Conservation (phyloP, 2,329 filamentous ascomycete genomes). For the Colletotrichum sp. region DNA sequence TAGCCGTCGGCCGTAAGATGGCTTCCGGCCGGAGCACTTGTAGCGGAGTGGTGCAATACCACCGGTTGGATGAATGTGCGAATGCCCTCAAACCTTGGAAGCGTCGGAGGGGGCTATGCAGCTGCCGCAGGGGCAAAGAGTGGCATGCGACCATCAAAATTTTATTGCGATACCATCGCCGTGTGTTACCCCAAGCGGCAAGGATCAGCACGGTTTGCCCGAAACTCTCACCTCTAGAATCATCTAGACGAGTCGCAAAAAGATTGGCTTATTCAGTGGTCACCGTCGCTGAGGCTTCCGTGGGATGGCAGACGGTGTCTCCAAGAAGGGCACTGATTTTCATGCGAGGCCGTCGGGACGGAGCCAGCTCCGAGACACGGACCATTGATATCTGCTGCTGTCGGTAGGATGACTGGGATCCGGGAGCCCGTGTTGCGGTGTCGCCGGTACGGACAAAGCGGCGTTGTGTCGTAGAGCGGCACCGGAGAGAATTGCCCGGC, state of each 20-base stretch:
- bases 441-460: neutral
- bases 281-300: neutral
- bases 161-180: neutral
- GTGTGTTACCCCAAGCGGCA: neutral
- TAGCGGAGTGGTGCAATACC: neutral
- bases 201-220: neutral
- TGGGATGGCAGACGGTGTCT: neutral
- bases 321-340: neutral
- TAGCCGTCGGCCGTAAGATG: neutral
- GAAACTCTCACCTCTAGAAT: neutral
- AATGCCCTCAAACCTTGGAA: neutral
- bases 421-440: neutral
- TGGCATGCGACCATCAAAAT: neutral
- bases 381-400: neutral
- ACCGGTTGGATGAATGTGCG: neutral
- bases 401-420: neutral
- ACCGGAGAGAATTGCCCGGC: neutral
- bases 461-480: neutral
- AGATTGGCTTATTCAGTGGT: neutral
- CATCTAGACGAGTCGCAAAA: neutral
- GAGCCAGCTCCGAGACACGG: neutral
- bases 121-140: neutral
- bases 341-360: neutral
- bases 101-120: neutral
- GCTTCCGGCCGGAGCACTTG: neutral